Percentiles rank a stretch among this genome's conserved stretches.
These are phyloP conservation scores for Pseudophaeomoniella oleicola DNA, from an alignment of 2,329 filamentous ascomycete species.

Conservation along the genomic window DNA sequence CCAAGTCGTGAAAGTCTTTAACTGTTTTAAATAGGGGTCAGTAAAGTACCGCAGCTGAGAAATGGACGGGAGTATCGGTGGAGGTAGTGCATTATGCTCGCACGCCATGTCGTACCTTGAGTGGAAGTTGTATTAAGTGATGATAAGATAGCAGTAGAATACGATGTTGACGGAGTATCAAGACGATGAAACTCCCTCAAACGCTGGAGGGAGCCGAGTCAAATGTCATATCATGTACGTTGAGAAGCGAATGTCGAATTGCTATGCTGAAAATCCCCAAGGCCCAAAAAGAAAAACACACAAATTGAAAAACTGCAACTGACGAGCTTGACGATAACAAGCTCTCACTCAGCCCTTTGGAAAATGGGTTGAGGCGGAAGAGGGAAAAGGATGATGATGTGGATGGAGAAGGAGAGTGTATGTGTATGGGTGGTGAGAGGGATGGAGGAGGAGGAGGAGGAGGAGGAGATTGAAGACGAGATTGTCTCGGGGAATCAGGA, in stretches of 20 bases:
- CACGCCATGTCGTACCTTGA: too few species aligned
- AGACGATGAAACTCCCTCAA: background rate
- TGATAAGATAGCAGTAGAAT: too few species aligned
- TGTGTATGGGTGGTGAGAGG: constrained; percentile 3
- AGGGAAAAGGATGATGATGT: constrained; percentile 3
- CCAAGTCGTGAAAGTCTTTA: too few species aligned
- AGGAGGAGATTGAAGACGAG: constrained; percentile 4
- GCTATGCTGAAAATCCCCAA: background rate
- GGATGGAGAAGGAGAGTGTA: too few species aligned
- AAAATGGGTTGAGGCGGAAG: constrained; percentile 3
- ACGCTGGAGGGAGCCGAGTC: background rate
- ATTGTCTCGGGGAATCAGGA: background rate
- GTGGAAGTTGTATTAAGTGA: too few species aligned
- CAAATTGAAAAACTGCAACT: constrained; percentile 3
- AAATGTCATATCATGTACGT: background rate
- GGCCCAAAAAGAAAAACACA: constrained; percentile 1
- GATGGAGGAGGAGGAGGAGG: constrained; percentile 4
- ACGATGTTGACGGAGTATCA: too few species aligned
- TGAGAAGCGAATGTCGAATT: constrained; percentile 3
- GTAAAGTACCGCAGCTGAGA: too few species aligned
- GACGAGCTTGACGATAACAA: constrained; percentile 4
- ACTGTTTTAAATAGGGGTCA: too few species aligned
- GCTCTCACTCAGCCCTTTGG: background rate
- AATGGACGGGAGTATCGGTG: too few species aligned
- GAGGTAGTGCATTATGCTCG: too few species aligned